Evolutionary conservation across 1,139 yeast genomes (phyloP).

Genomic region (Suhomyces guaymorum): DNA sequence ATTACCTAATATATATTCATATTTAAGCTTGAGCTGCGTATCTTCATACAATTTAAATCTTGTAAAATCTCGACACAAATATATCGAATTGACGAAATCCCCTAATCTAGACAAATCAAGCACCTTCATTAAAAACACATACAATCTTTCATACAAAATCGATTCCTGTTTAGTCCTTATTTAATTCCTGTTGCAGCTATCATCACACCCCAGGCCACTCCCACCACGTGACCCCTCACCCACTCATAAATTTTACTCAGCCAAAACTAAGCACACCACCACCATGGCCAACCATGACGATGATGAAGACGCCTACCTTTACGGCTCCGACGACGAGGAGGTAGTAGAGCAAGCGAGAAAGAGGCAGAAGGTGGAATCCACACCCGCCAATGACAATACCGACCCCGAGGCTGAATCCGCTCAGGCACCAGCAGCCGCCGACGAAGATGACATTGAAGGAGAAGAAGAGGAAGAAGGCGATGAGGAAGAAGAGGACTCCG

Average conservation of each 20-base stretch:
- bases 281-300: constrained; percentile 35
- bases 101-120: too few relatives aligned
- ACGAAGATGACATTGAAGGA: constrained; percentile 11
- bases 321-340: constrained; percentile 69
- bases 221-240: neutral
- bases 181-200: too few relatives aligned
- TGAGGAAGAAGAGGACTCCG: constrained; percentile 33
- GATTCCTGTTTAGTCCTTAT: too few relatives aligned
- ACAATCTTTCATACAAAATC: too few relatives aligned
- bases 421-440: constrained; percentile 16
- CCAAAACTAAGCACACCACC: neutral
- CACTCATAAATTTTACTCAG: neutral
- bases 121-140: too few relatives aligned
- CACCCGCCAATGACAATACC: too few relatives aligned
- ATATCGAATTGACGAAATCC: too few relatives aligned
- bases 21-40: too few relatives aligned
- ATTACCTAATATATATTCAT: too few relatives aligned
- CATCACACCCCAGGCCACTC: neutral
- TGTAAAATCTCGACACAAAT: too few relatives aligned
- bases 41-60: too few relatives aligned
- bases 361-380: constrained; percentile 18
- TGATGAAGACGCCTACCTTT: constrained; percentile 83
- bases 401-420: too few relatives aligned
- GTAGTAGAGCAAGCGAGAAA: constrained; percentile 24
- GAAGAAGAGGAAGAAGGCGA: constrained; percentile 20